phyloP scores from a whole-genome alignment of 139 green algal genomes.

The Chlorella sorokiniana region DNA sequence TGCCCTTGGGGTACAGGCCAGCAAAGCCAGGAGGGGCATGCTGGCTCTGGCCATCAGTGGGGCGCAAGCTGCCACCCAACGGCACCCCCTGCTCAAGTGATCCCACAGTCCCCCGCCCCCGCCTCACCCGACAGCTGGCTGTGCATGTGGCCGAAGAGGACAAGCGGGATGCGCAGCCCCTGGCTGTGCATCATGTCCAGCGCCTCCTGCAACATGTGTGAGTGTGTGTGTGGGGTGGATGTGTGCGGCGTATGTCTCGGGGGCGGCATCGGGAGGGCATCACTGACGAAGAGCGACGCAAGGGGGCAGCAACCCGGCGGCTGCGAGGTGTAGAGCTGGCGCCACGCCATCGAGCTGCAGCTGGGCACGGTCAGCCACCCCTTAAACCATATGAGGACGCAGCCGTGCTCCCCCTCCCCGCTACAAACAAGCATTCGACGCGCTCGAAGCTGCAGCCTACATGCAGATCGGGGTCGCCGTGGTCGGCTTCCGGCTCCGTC shows the following conservation, averaged over 20 bases:
- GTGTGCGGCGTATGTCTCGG: too few species aligned
- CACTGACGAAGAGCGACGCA: too few species aligned
- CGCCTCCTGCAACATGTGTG: conserved; percentile 25
- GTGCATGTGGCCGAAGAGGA: conserved; percentile 83
- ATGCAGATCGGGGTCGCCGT: conserved; percentile 64
- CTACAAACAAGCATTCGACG: too few species aligned
- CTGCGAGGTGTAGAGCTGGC: too few species aligned
- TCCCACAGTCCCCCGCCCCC: neutral
- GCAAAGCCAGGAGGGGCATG: neutral
- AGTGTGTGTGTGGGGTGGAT: neutral
- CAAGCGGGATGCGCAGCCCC: conserved; percentile 42
- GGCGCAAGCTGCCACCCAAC: too few species aligned
- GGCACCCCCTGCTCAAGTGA: neutral
- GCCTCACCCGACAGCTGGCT: conserved; percentile 40
- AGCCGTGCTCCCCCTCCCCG: too few species aligned
- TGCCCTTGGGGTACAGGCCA: neutral
- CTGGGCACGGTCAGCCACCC: too few species aligned
- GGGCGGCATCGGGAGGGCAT: too few species aligned
- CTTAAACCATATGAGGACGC: too few species aligned
- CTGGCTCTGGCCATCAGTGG: too few species aligned
- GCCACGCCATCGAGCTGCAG: too few species aligned
- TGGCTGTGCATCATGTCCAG: conserved; percentile 37
- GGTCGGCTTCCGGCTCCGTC: conserved; percentile 47
- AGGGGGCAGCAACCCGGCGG: too few species aligned
- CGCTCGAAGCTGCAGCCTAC: neutral